Base-by-base conservation (phyloP, 352 stramenopile genomes). In the Thraustochytrium striatum region DNA sequence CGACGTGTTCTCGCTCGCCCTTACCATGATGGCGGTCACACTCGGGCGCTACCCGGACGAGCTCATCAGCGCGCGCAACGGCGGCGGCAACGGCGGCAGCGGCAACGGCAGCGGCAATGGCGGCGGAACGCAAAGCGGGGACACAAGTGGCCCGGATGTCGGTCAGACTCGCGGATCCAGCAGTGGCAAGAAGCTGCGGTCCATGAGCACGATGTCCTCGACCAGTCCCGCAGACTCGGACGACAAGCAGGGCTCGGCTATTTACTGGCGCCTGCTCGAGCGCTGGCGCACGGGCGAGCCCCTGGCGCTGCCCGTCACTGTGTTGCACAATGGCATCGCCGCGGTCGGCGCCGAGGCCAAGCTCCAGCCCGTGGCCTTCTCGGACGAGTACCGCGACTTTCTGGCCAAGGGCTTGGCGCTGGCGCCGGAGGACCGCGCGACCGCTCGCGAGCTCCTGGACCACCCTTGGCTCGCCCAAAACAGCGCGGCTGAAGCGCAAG, bases 31-130 rank as follows among this genome's bases (percentile, higher is more conserved):
- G 57, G 90, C 94, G 78, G 84, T 97, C 52, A 89, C 91, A 0
- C 88, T 95, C 69, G 89, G 92, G 57, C 86, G 89, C 61, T 92
- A 91, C 2, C 92, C 91, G 38, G 86, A 93, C 61, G 88, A 79
- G 88, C 92, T 36, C 88, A 89, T 28, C 92, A 95, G 85, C 87
- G 89, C 58, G 82, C 82, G 11, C 69, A 84, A 35, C 61, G 85
- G 69, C 50, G 86, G 30, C 79, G 84, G 47, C 47, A 88, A 89
- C 44, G 93, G 93, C 47, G 86, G 39, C 39, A 13, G 13, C 39
- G 39, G 39, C 39, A 13, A 47, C 5, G 39, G 39, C 39, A 13
- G 5, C 5, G 39, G 13, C 39, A 5, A 47, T 85, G 3, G 82
- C 90, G n/a, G 90, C 91, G 28, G 85, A 83, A 21, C 16, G 52